Percentiles rank a stretch among this genome's conserved stretches.
Conservation (phyloP, 2,329 filamentous ascomycete genomes). For the Westerdykella sp. region DNA sequence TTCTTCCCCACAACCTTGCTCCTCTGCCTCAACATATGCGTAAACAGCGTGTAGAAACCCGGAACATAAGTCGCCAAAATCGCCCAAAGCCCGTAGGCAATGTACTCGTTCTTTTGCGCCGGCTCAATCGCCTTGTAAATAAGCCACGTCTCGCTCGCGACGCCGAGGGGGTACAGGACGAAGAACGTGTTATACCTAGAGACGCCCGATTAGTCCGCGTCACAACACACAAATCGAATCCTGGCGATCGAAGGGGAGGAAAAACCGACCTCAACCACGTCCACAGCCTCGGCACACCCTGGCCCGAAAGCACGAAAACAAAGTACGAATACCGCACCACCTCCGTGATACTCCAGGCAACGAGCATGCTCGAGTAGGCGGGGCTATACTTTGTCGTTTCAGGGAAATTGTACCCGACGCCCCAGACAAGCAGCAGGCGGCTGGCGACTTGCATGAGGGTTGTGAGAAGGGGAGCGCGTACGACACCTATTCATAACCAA, state of each 20-base stretch:
- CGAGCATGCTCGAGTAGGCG: slow-evolving; percentile 70
- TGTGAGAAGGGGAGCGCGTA: slow-evolving; percentile 77
- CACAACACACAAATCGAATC: background rate
- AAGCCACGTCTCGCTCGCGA: slow-evolving; percentile 77
- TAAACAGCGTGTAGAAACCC: slow-evolving; percentile 76
- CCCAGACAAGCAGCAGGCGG: slow-evolving; percentile 85
- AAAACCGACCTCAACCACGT: slow-evolving; percentile 63
- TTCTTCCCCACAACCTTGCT: slow-evolving; percentile 3
- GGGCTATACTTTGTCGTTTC: slow-evolving; percentile 51
- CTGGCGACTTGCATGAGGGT: slow-evolving; percentile 86
- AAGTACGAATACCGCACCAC: slow-evolving; percentile 93
- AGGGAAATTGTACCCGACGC: slow-evolving; percentile 69
- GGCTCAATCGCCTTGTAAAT: slow-evolving; percentile 65
- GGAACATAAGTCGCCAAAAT: slow-evolving; percentile 74
- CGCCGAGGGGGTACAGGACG: slow-evolving; percentile 86
- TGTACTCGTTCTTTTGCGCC: slow-evolving; percentile 47
- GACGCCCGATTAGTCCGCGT: background rate
- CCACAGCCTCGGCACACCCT: slow-evolving; percentile 58
- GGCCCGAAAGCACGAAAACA: slow-evolving; percentile 58
- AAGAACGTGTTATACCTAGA: slow-evolving; percentile 77
- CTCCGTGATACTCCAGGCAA: slow-evolving; percentile 86
- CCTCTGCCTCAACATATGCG: slow-evolving; percentile 84
- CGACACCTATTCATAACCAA: slow-evolving; percentile 54
- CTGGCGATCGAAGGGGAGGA: slow-evolving; percentile 3
- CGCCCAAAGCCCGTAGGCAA: slow-evolving; percentile 55